Percentiles rank a stretch among this genome's conserved stretches.
These are phyloP conservation scores for Deinandra increscens DNA, from an alignment of 129 eudicot genomes.

Conservation along the genomic window DNA sequence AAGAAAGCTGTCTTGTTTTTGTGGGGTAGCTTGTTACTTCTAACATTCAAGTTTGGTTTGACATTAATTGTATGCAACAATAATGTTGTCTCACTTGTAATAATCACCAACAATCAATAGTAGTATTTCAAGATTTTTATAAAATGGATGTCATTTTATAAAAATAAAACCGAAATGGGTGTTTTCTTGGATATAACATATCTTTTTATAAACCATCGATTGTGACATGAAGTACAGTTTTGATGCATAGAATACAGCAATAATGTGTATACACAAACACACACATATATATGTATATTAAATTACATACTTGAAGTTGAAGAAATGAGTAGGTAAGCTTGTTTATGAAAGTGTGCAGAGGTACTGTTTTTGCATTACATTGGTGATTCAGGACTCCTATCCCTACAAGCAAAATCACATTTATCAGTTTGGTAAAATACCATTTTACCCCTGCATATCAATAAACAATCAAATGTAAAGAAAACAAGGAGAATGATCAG, in stretches of 20 bases:
- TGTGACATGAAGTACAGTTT: neutral
- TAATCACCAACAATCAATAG: neutral
- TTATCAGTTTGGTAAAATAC: neutral
- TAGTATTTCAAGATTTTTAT: neutral
- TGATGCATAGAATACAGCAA: conserved; percentile 5
- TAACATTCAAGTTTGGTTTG: conserved; percentile 21
- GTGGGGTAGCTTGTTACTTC: conserved; percentile 18
- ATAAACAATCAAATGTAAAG: neutral
- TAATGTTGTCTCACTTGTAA: conserved; percentile 14
- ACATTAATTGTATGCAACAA: conserved; percentile 14
- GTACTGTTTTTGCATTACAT: conserved; percentile 1
- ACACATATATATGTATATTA: neutral
- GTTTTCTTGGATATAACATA: neutral
- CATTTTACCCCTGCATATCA: neutral
- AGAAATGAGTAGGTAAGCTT: conserved; percentile 21
- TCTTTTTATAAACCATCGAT: neutral
- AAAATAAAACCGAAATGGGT: neutral
- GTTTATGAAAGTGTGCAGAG: conserved; percentile 12
- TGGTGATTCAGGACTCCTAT: conserved; percentile 6
- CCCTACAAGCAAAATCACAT: conserved; percentile 36
- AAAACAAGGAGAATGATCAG: too few relatives aligned
- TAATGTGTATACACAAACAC: neutral
- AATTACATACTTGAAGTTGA: neutral
- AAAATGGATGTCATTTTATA: neutral
- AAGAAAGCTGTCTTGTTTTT: conserved; percentile 18